Conservation (phyloP, 306 rosid genomes). For the Dryas octopetala region DNA sequence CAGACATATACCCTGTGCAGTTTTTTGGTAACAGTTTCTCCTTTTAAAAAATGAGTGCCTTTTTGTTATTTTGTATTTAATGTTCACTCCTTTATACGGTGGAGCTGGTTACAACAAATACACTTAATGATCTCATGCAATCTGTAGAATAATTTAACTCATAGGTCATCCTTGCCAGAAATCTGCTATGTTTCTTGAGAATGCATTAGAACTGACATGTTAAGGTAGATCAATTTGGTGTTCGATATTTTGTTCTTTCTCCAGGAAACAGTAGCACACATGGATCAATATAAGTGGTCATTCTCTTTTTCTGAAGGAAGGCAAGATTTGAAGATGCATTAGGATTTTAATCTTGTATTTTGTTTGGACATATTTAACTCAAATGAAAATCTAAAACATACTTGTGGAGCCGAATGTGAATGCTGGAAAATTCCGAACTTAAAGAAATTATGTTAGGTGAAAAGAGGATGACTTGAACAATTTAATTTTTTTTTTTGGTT, state of each 20-base stretch:
- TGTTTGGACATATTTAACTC: not conserved
- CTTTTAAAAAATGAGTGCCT: not conserved
- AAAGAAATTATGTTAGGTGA: not conserved
- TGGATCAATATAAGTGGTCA: not conserved
- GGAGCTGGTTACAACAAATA: not conserved
- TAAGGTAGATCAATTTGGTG: not conserved
- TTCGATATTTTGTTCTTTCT: not conserved
- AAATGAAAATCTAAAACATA: too few species aligned
- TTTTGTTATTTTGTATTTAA: not conserved
- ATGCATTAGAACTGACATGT: not conserved
- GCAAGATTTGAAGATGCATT: not conserved
- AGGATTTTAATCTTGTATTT: not conserved
- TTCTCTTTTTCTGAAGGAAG: not conserved
- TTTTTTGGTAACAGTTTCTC: slow-evolving; percentile 42
- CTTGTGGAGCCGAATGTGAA: not conserved
- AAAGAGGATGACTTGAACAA: not conserved
- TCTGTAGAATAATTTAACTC: not conserved
- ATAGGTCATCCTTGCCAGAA: not conserved
- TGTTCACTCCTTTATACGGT: not conserved
- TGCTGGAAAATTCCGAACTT: too few species aligned
- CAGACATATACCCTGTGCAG: slow-evolving; percentile 50
- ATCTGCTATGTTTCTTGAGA: not conserved
- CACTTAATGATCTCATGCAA: not conserved
- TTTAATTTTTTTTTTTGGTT: not conserved
- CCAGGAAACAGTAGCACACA: not conserved